A percentile compares a stretch with the other conserved stretches of the same genome.
phyloP scores from a whole-genome alignment of 345 rosid species.

The Toxicodendron radicans region DNA sequence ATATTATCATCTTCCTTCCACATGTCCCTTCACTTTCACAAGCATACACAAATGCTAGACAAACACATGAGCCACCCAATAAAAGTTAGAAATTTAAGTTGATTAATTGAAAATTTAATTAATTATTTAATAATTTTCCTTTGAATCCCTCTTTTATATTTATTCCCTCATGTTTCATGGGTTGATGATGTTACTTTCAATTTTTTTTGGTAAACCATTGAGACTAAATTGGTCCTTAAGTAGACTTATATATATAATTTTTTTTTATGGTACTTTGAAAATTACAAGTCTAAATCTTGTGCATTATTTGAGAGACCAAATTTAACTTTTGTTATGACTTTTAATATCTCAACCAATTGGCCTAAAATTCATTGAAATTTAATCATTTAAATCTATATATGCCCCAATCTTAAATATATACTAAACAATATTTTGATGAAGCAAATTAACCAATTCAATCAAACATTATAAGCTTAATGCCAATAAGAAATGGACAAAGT shows the following conservation, averaged over 20 bases:
- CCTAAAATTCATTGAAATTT: too few relatives aligned
- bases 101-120: neutral
- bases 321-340: too few relatives aligned
- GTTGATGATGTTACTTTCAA: neutral
- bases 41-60: slow-evolving; percentile 12
- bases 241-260: too few relatives aligned
- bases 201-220: too few relatives aligned
- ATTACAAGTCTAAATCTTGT: too few relatives aligned
- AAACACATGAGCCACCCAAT: neutral
- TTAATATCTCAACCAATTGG: too few relatives aligned
- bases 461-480: neutral
- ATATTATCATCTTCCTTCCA: neutral
- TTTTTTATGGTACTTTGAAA: too few relatives aligned
- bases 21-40: slow-evolving; percentile 4
- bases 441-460: neutral
- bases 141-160: neutral
- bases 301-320: too few relatives aligned
- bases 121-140: neutral
- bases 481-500: slow-evolving; percentile 1
- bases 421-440: neutral
- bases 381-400: too few relatives aligned
- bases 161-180: neutral
- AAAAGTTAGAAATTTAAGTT: neutral
- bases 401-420: too few relatives aligned
- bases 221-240: too few relatives aligned